Evolutionary conservation across 768 basidiomycete species (phyloP), one percentile per base, ranked within the genome.

Genomic region (Pleurotus cornucopiae): DNA sequence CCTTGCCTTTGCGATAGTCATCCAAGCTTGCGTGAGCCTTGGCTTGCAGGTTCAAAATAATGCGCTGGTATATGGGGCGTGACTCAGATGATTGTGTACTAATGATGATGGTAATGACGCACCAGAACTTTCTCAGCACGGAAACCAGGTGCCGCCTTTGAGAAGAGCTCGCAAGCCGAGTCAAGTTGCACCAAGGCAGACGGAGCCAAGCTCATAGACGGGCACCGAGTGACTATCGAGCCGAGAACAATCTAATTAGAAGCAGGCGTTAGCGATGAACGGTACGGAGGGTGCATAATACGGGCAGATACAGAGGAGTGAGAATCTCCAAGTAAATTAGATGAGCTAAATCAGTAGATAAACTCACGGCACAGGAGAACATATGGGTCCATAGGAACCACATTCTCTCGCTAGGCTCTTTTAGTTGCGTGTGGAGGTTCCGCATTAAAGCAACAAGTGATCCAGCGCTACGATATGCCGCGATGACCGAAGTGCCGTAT

Each of bases 131-230:
- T 77, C 51, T 76, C 74, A 0, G 86, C 86, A 55, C 78, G 76
- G 67, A 88, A 88, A 16, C 82, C 83, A 16, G 71, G 75, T 7
- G 86, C 86, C 16, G 85, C 80, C 64, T 84, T 85, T n/a, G 83
- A 75, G 62, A 89, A 88, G 26, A 89, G 75, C 55, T 88, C 83
- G 61, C 86, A 88, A 5, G 87, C 87, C 0, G 88, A 88, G 64
- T 89, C 85, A 25, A 89, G 71, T 62, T 89, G 88, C 6, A 81
- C 77, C 6, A 89, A 76, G 3, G 87, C 88, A 20, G 87, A 89
- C 14, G 86, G 84, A 18, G 87, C 88, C 58, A 89, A 69, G 61
- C 86, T 87, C 82, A 89, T 87, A 14, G 88, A 89, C 9, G 88
- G 87, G 68, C 87, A 89, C 49, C 86, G 77, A 14, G 88, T 89